Evolutionary conservation across 1,284 basidiomycete species (phyloP).

Genomic region (Thelephora terrestris): DNA sequence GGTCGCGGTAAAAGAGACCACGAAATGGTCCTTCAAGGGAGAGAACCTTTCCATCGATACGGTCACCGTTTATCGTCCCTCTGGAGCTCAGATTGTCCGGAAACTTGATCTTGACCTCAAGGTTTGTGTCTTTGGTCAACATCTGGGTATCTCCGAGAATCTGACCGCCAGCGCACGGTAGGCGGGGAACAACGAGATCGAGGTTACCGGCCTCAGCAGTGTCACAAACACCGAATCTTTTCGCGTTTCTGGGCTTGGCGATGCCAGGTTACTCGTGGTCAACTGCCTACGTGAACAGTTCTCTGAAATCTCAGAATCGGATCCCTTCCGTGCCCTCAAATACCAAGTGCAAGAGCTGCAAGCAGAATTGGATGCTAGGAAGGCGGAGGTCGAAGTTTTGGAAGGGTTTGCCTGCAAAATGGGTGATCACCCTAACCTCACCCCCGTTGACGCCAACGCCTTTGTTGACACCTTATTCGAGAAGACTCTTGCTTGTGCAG

Average conservation of each 20-base stretch:
- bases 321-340: conserved; percentile 26
- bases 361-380: conserved; percentile 27
- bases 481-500: conserved; percentile 26
- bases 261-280: conserved; percentile 29
- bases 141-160: conserved; percentile 33
- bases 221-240: conserved; percentile 38
- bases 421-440: conserved; percentile 30
- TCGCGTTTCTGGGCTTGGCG: conserved; percentile 33
- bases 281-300: too few species aligned
- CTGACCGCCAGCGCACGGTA: conserved; percentile 8
- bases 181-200: conserved; percentile 18
- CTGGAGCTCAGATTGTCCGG: conserved; percentile 26
- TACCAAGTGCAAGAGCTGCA: conserved; percentile 25
- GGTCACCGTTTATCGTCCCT: conserved; percentile 27
- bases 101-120: conserved; percentile 22
- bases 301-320: conserved; percentile 6
- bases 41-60: conserved; percentile 12
- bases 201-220: conserved; percentile 35
- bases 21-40: not conserved
- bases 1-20: too few species aligned
- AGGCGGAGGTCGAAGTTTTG: conserved; percentile 32
- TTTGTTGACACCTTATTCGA: conserved; percentile 35
- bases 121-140: conserved; percentile 10
- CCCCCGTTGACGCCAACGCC: conserved; percentile 24
- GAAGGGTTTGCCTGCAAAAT: conserved; percentile 33